Evolutionary conservation across 2,329 filamentous ascomycete species (phyloP), one percentile per base, ranked within the genome.

Genomic region (Exophiala mesophila): DNA sequence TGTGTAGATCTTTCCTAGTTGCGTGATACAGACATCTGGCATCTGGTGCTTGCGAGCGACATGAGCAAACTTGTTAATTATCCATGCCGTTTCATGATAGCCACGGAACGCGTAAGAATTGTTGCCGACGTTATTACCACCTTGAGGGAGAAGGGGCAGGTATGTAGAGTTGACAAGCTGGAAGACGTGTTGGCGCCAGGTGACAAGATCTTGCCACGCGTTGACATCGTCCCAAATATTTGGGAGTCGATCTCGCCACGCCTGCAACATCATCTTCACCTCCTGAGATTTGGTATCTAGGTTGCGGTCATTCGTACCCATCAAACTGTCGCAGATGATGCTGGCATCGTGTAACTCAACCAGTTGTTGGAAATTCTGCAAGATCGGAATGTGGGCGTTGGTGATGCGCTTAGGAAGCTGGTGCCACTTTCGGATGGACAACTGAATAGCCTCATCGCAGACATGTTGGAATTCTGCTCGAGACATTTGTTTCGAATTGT

Each of bases 201-300:
- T 98, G n/a, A 99, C 92, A 29, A 99, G 72, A 61, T 98, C 94
- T 63, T 98, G 92, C 92, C 92, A 99, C 28, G 92, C 88, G 52
- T 94, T 95, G 64, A 99, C 98, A 63, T 99, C 92, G 62, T 99
- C 92, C 92, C 92, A 99, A 3, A 95, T 85, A 59, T 99, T 99
- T 2, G 92, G 92, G 39, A 98, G 70, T 36, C 92, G 80, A 61
- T 99, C 92, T 44, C 92, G 82, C 92, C 92, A 99, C 5, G 90
- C 92, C 41, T 88, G 88, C 4, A 98, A 76, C 3, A 97, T 78
- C 39, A 98, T 69, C 68, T 98, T 98, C 2, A 98, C 76, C 67
- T 99, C 94, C 44, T 89, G 86, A 15, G 89, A 96, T 66, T 98
- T 98, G 51, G 82, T 80, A 57, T 98, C 94, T 36, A 98, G 72